Evolutionary conservation across 2,329 filamentous ascomycete genomes (phyloP).

Genomic region (Xylariaceae sp.): DNA sequence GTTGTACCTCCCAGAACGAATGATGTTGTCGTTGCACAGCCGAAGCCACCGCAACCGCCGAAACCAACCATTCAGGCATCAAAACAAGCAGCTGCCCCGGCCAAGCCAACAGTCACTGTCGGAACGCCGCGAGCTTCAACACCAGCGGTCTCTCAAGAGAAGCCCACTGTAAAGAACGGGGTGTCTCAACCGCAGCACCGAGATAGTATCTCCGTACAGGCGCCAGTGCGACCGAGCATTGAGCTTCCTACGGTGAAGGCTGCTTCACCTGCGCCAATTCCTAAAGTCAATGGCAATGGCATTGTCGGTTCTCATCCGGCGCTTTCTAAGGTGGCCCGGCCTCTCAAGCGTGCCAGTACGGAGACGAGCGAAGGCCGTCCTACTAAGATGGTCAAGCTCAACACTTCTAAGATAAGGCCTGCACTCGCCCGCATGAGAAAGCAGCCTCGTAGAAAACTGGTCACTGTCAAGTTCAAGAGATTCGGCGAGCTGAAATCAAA

Average conservation of each 20-base stretch:
- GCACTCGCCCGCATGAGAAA: constrained; percentile 17
- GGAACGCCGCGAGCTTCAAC: neutral
- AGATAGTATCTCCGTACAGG: constrained; percentile 26
- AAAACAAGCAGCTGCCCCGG: constrained; percentile 1
- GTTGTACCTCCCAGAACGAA: neutral
- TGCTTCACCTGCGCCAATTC: neutral
- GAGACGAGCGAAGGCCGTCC: constrained; percentile 24
- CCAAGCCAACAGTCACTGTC: constrained; percentile 1
- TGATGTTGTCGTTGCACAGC: neutral
- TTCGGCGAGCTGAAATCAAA: constrained; percentile 22
- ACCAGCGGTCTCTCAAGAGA: constrained; percentile 11
- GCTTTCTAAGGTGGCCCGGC: constrained; percentile 12
- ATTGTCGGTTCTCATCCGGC: constrained; percentile 3
- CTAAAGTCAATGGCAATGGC: constrained; percentile 18
- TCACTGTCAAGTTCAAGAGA: constrained; percentile 24
- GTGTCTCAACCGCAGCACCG: constrained; percentile 12
- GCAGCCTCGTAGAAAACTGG: constrained; percentile 10
- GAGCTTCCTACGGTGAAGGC: constrained; percentile 21
- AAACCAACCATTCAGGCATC: constrained; percentile 4
- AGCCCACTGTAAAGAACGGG: constrained; percentile 8
- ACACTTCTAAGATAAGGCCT: constrained; percentile 22
- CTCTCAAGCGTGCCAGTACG: constrained; percentile 24
- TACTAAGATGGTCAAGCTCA: constrained; percentile 28
- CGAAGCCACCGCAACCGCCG: constrained; percentile 4
- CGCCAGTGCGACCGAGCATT: constrained; percentile 23